These are phyloP conservation scores for Capniomyces stellatus DNA, from an alignment of 371 early-diverging fungal species.

Conservation along the genomic window DNA sequence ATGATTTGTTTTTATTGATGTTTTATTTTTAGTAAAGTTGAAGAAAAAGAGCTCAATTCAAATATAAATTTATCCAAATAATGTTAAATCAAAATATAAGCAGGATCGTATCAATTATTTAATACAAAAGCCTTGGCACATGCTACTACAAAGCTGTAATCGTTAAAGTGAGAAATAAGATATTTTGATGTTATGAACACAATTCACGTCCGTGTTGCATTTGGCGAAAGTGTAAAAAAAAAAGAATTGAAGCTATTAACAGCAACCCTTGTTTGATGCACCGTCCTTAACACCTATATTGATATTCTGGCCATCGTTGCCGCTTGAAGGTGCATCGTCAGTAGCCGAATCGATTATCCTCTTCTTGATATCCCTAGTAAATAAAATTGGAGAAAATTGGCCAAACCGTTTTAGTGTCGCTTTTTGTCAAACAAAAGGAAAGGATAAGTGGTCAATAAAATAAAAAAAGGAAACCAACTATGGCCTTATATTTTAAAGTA, in stretches of 20 bases:
- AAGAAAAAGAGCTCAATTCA: too few relatives aligned
- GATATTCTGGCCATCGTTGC: conserved; percentile 14
- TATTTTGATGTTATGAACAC: too few relatives aligned
- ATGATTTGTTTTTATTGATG: too few relatives aligned
- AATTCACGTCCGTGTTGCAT: background rate
- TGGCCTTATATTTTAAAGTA: background rate
- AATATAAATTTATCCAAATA: too few relatives aligned
- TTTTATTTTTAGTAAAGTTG: too few relatives aligned
- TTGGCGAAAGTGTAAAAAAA: background rate
- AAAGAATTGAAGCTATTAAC: conserved; percentile 4
- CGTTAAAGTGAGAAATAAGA: too few relatives aligned
- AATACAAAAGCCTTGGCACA: too few relatives aligned
- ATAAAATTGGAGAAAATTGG: background rate
- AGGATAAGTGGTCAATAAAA: background rate
- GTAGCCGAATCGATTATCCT: conserved; percentile 36
- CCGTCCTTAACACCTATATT: conserved; percentile 10
- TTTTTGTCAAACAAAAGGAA: too few relatives aligned
- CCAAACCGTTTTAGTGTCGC: too few relatives aligned
- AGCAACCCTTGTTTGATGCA: conserved; percentile 12
- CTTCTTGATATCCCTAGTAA: conserved; percentile 41
- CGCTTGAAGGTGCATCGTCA: conserved; percentile 6
- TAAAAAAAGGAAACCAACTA: background rate
- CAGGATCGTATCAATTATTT: too few relatives aligned
- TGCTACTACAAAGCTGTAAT: too few relatives aligned
- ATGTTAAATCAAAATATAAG: too few relatives aligned